Evolutionary conservation across 805 yeast genomes (phyloP).

Genomic region (Lachancea mirantina): DNA sequence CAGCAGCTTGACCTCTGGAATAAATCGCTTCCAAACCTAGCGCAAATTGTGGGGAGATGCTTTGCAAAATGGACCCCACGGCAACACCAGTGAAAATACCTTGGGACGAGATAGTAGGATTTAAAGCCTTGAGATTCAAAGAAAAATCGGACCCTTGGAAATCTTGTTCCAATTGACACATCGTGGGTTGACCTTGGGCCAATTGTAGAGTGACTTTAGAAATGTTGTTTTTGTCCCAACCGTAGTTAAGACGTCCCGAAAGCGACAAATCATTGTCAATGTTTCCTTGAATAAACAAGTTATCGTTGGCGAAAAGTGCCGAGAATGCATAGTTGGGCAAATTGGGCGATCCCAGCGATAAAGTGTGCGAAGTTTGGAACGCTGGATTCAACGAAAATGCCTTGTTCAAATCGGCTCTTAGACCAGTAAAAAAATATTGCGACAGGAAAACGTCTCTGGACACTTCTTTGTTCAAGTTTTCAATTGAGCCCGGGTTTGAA

Average conservation of each 20-base stretch:
- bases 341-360: slow-evolving; percentile 76
- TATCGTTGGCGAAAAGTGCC: slow-evolving; percentile 82
- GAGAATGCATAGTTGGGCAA: slow-evolving; percentile 88
- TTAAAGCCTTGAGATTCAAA: slow-evolving; percentile 80
- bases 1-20: slow-evolving; percentile 58
- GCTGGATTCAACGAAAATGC: slow-evolving; percentile 86
- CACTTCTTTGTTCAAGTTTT: slow-evolving; percentile 88
- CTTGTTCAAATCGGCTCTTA: slow-evolving; percentile 93
- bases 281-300: slow-evolving; percentile 82
- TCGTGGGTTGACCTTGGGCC: slow-evolving; percentile 81
- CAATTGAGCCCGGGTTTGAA: slow-evolving; percentile 90
- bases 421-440: slow-evolving; percentile 88
- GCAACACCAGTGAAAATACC: slow-evolving; percentile 85
- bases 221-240: slow-evolving; percentile 73
- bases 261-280: slow-evolving; percentile 80
- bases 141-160: slow-evolving; percentile 85
- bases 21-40: slow-evolving; percentile 91
- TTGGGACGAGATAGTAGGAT: slow-evolving; percentile 65
- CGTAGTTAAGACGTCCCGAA: slow-evolving; percentile 84
- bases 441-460: slow-evolving; percentile 85
- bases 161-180: slow-evolving; percentile 96
- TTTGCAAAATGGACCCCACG: slow-evolving; percentile 85
- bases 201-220: slow-evolving; percentile 85
- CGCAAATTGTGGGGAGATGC: slow-evolving; percentile 74
- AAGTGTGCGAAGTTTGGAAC: slow-evolving; percentile 93